phyloP scores from a whole-genome alignment of 2,329 filamentous ascomycete genomes.

The Aspergillus versicolor region DNA sequence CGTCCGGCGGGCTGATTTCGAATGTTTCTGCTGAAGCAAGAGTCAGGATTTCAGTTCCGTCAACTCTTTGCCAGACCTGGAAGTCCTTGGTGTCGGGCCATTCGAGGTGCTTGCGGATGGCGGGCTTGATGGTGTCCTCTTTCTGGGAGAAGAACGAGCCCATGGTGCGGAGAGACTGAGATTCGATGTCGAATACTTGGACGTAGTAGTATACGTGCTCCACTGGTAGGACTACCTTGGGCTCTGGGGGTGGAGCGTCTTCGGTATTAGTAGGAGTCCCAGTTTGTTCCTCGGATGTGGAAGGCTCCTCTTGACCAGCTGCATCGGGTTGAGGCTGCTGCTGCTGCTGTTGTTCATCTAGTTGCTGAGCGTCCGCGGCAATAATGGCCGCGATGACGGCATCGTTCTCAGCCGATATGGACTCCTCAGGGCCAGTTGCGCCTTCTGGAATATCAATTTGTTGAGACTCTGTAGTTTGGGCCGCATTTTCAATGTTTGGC shows the following conservation, averaged over 20 bases:
- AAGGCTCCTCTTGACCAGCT: background rate
- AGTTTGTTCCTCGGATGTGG: conserved; percentile 16
- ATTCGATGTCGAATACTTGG: conserved; percentile 53
- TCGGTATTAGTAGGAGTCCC: background rate
- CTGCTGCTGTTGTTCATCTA: conserved; percentile 16
- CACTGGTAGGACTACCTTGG: conserved; percentile 26
- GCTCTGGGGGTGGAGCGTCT: conserved; percentile 12
- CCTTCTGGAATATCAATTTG: background rate
- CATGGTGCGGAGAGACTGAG: conserved; percentile 41
- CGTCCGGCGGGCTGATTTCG: conserved; percentile 35
- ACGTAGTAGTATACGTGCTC: conserved; percentile 49
- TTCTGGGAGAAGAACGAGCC: conserved; percentile 44
- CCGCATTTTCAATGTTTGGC: background rate
- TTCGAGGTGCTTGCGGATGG: conserved; percentile 39
- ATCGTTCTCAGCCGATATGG: conserved; percentile 19
- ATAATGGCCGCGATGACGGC: conserved; percentile 31
- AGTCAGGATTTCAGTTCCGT: conserved; percentile 35
- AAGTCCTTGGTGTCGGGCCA: conserved; percentile 42
- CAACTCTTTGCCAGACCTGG: conserved; percentile 45
- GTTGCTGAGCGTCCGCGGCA: conserved; percentile 27
- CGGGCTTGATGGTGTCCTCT: conserved; percentile 40
- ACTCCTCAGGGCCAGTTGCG: background rate
- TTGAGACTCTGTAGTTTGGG: background rate
- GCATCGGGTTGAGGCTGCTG: conserved; percentile 11
- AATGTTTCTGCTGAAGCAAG: conserved; percentile 38